Base-by-base conservation (phyloP, 768 basidiomycete species). In the Cyclocybe cylindracea region DNA sequence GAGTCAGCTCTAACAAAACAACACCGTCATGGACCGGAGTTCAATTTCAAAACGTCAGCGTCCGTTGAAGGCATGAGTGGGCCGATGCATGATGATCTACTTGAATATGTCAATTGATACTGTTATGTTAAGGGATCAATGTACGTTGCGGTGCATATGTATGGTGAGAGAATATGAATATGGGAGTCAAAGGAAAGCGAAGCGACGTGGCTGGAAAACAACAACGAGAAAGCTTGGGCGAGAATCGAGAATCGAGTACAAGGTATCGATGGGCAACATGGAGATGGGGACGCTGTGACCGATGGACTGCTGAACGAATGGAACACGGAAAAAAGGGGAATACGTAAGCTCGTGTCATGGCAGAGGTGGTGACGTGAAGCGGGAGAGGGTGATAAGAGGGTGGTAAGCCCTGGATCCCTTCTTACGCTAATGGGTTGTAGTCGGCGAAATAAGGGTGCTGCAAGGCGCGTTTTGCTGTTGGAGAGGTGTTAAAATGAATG, bases 401-500 rank as follows among this genome's bases (percentile, higher is more conserved):
- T 34, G 9, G 46, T 24, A 57, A 49, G 53, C 52, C 36, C 24
- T 11, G 36, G 33, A 40, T 19, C 39, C 16, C 45, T 14, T 33
- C 36, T 39, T 38, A 49, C 39, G 45, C 55, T 45, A 52, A 39
- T 7, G 68, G 57, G 29, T 62, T 63, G 57, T 72, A 79, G 55
- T 73, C 73, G 32, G 70, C 67, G 52, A 79, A 77, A 60, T 81
- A 83, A 3, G 76, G 76, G 56, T 83, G 80, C 39, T 65, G 47
- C 39, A 83, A 69, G 5, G 79, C 78, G 31, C 79, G 78, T 65
- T 83, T 89, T 66, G 78, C 84, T 86, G 39, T 55, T 63, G 56
- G 60, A 81, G 78, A 31, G 68, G 57, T 5, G 38, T 41, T 44
- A 54, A 39, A 24, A 29, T 40, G n/a, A 32, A 32, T 18, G 37